These are phyloP conservation scores for Emergomyces orientalis DNA, from an alignment of 2,329 filamentous ascomycete genomes.

Conservation along the genomic window DNA sequence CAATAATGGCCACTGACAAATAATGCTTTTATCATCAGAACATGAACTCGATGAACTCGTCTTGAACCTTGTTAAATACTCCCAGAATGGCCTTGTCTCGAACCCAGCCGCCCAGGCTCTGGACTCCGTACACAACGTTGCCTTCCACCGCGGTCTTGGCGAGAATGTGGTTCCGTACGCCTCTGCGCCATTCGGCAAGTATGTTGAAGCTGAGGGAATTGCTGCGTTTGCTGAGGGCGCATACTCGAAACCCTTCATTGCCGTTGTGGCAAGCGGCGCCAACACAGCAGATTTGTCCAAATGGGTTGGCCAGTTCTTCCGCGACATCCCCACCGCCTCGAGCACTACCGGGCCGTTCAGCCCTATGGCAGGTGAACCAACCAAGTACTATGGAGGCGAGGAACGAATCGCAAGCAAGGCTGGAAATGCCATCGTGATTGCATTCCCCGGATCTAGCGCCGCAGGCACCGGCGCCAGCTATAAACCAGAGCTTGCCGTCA, in stretches of 20 bases:
- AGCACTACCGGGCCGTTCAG: conserved; percentile 44
- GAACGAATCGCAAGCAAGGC: conserved; percentile 69
- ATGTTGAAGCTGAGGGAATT: conserved; percentile 67
- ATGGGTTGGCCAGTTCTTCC: conserved; percentile 93
- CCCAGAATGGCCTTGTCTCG: conserved; percentile 62
- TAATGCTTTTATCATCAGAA: conserved; percentile 49
- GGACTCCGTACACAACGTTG: conserved; percentile 74
- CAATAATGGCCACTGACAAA: too few species aligned
- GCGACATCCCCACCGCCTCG: conserved; percentile 49
- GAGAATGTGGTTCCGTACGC: conserved; percentile 63
- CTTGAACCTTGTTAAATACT: conserved; percentile 62
- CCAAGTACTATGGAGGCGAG: conserved; percentile 92
- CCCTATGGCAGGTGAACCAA: conserved; percentile 51
- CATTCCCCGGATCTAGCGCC: conserved; percentile 81
- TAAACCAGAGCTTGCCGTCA: conserved; percentile 83
- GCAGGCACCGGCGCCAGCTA: conserved; percentile 57
- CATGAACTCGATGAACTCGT: conserved; percentile 89
- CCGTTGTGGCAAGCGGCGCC: conserved; percentile 82
- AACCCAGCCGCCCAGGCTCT: conserved; percentile 61
- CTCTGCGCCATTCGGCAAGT: conserved; percentile 64
- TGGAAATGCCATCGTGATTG: conserved; percentile 79
- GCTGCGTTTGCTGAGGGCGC: conserved; percentile 66
- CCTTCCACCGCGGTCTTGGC: conserved; percentile 91
- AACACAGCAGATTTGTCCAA: conserved; percentile 66
- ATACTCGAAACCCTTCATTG: conserved; percentile 84